Base-by-base conservation (phyloP, 2,329 filamentous ascomycete genomes). In the Coleophoma crateriformis region DNA sequence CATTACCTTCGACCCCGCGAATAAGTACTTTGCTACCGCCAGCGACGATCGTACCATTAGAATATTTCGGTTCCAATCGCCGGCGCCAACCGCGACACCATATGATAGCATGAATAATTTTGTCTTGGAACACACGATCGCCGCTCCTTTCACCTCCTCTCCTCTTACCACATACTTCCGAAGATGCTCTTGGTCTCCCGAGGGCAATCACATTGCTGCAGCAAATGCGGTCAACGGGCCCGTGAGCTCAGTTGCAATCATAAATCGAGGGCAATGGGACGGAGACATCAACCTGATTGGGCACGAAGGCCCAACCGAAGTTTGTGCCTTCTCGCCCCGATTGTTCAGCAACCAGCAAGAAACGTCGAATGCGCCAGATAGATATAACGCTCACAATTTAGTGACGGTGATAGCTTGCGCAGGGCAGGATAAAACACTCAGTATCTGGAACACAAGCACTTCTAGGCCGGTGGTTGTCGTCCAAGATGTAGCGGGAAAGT, bases 61-160 rank as follows among this genome's bases (percentile, higher is more conserved):
- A 67, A 89, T 99, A 61, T 97, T 95, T 69, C 84, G 91, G 51
- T 99, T 96, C 67, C 96, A 88, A 2, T 87, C 92, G 1, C 91
- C 94, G 0, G 81, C 86, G 1, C 88, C 94, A 10, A 96, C 96
- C 66, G 89, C 94, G 34, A 95, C 89, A 1, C 84, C 92, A 48
- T 90, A 97, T 65, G 94, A 99, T 66, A 94, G 96, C 72, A 84
- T 94, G 55, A 95, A 95, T 70, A 99, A 99, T 65, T 99, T 99
- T 66, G 84, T 91, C 37, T 81, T 96, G 47, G 94, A 97, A 67
- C 85, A 87, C n/a, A 96, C 89, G 2, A 96, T 99, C 57, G 84
- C 81, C 48, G 76, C 83, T 1, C 94, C 94, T 0, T 99, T 99
- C 61, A 82, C 85, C 62, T 90, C 89, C 56, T 96, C 91, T 1